These are phyloP conservation scores for Colletotrichum sp. DNA, from an alignment of 2,329 filamentous ascomycete species.

Conservation along the genomic window DNA sequence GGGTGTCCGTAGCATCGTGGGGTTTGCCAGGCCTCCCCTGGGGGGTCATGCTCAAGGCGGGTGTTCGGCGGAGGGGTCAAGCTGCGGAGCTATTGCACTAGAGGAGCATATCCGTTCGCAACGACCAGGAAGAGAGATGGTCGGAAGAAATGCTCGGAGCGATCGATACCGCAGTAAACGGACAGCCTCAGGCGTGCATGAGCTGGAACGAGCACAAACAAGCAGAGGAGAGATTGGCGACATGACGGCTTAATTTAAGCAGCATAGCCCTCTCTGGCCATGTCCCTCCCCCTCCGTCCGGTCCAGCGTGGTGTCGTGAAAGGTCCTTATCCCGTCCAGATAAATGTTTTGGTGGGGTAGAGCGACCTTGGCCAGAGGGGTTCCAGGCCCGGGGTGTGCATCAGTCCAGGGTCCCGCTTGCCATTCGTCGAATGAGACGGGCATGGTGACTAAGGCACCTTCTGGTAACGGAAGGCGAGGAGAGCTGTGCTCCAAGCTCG, in stretches of 20 bases:
- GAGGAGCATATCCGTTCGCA: not conserved
- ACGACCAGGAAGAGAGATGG: not conserved
- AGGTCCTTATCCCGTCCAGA: not conserved
- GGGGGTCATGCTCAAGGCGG: not conserved
- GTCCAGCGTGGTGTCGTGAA: not conserved
- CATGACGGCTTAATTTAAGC: not conserved
- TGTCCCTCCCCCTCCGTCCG: not conserved
- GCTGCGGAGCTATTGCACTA: not conserved
- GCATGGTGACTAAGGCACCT: not conserved
- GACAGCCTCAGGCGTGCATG: not conserved
- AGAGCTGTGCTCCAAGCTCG: not conserved
- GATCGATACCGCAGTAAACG: not conserved
- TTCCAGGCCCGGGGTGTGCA: not conserved
- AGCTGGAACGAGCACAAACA: not conserved
- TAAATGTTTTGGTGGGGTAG: not conserved
- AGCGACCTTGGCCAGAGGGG: not conserved
- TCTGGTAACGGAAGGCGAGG: not conserved
- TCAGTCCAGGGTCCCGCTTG: not conserved
- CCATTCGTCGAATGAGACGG: not conserved
- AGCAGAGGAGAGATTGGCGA: not conserved
- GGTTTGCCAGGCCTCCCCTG: not conserved
- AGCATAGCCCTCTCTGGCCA: not conserved
- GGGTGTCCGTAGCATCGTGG: not conserved
- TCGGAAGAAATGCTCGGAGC: not conserved
- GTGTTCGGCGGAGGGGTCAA: not conserved